Evolutionary conservation across 139 green algal genomes (phyloP).

Genomic region (Zygnema circumcarinatum): DNA sequence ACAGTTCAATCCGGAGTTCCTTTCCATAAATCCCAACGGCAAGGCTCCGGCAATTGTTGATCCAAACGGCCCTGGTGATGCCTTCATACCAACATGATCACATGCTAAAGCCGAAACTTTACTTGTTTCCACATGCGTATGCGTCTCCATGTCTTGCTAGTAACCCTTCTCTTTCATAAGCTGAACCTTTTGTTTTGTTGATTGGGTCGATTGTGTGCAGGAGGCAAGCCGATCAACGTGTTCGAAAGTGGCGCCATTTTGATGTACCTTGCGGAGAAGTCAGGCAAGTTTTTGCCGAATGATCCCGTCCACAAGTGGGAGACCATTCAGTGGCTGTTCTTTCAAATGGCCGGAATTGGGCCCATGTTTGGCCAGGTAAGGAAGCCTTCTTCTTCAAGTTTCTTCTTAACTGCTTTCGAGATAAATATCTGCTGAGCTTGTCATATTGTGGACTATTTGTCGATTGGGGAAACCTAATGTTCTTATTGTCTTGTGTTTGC

Average conservation of each 20-base stretch:
- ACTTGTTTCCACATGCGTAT: no score
- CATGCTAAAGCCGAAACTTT: no score
- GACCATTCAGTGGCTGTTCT: slow-evolving; percentile 67
- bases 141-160: no score
- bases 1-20: slow-evolving; percentile 65
- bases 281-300: slow-evolving; percentile 62
- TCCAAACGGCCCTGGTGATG: slow-evolving; percentile 45
- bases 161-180: no score
- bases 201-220: no score
- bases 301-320: slow-evolving; percentile 55
- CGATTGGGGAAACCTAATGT: not conserved
- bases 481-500: no score
- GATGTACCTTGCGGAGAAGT: slow-evolving; percentile 66
- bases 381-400: not conserved
- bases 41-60: slow-evolving; percentile 69
- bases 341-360: slow-evolving; percentile 20
- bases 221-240: slow-evolving; percentile 51
- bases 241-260: slow-evolving; percentile 66
- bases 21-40: slow-evolving; percentile 67
- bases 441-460: not conserved
- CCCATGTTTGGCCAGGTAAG: slow-evolving; percentile 44
- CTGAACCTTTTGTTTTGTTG: no score
- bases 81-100: no score
- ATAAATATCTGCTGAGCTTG: not conserved
- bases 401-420: not conserved